phyloP scores from a whole-genome alignment of 176 grass and related monocot species.

The Aegilops sharonensis region DNA sequence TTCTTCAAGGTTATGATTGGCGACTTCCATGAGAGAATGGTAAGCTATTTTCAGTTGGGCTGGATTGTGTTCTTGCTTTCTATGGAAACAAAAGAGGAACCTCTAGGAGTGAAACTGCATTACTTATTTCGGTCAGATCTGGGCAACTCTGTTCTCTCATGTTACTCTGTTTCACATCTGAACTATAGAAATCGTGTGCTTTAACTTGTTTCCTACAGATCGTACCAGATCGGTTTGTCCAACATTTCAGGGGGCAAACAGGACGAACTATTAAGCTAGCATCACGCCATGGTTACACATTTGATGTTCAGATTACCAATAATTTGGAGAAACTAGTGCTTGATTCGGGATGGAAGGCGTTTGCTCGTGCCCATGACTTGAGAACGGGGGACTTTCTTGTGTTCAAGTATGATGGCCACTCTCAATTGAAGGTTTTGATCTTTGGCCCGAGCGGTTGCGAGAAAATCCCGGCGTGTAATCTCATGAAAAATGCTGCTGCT shows the following conservation, averaged over 20 bases:
- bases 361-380: conserved; percentile 35
- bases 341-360: conserved; percentile 33
- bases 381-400: conserved; percentile 41
- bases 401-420: conserved; percentile 37
- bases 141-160: too few relatives aligned
- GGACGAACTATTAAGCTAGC: conserved; percentile 27
- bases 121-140: too few relatives aligned
- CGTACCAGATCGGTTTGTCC: conserved; percentile 48
- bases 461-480: neutral
- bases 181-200: too few relatives aligned
- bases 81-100: too few relatives aligned
- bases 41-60: too few relatives aligned
- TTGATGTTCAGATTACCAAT: conserved; percentile 16
- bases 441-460: conserved; percentile 39
- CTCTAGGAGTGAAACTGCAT: too few relatives aligned
- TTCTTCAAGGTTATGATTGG: conserved; percentile 29
- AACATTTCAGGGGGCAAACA: conserved; percentile 11
- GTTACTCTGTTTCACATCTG: too few relatives aligned
- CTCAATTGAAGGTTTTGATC: conserved; percentile 31
- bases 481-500: neutral
- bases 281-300: conserved; percentile 14
- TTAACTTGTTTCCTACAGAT: neutral
- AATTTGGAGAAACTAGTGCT: conserved; percentile 1
- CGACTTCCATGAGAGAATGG: conserved; percentile 18
- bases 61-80: too few relatives aligned